Evolutionary conservation across 2,329 filamentous ascomycete genomes (phyloP).

Genomic region (Aspergillus hiratsukae): DNA sequence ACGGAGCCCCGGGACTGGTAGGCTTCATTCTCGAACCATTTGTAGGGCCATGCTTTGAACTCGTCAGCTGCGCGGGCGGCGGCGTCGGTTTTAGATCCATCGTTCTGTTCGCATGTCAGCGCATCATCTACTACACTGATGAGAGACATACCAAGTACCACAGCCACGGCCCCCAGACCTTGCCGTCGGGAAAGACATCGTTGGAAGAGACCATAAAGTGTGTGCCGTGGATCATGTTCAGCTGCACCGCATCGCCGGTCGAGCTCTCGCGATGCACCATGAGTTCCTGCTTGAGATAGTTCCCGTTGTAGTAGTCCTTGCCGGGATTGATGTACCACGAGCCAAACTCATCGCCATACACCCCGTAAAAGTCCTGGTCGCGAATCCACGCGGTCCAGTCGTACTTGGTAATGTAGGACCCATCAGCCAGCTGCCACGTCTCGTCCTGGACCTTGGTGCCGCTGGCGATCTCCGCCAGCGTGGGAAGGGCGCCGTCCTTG

Average conservation of each 20-base stretch:
- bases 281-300: slow-evolving; percentile 51
- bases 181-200: slow-evolving; percentile 38
- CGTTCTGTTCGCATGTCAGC: slow-evolving; percentile 32
- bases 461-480: slow-evolving; percentile 39
- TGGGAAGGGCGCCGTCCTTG: slow-evolving; percentile 44
- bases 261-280: slow-evolving; percentile 50
- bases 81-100: slow-evolving; percentile 45
- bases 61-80: slow-evolving; percentile 38
- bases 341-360: slow-evolving; percentile 48
- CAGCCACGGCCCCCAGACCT: slow-evolving; percentile 44
- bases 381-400: slow-evolving; percentile 41
- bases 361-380: slow-evolving; percentile 45
- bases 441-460: slow-evolving; percentile 52
- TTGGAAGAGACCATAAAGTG: slow-evolving; percentile 39
- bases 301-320: slow-evolving; percentile 51
- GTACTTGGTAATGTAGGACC: slow-evolving; percentile 52
- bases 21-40: slow-evolving; percentile 44
- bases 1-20: slow-evolving; percentile 50
- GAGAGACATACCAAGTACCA: slow-evolving; percentile 35
- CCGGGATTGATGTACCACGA: slow-evolving; percentile 51
- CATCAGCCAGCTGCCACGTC: slow-evolving; percentile 48
- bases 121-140: background rate
- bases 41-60: slow-evolving; percentile 45
- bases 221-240: slow-evolving; percentile 54
- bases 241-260: slow-evolving; percentile 49